phyloP scores from a whole-genome alignment of 2,329 filamentous ascomycete genomes.

The Sarocladium oryzae region DNA sequence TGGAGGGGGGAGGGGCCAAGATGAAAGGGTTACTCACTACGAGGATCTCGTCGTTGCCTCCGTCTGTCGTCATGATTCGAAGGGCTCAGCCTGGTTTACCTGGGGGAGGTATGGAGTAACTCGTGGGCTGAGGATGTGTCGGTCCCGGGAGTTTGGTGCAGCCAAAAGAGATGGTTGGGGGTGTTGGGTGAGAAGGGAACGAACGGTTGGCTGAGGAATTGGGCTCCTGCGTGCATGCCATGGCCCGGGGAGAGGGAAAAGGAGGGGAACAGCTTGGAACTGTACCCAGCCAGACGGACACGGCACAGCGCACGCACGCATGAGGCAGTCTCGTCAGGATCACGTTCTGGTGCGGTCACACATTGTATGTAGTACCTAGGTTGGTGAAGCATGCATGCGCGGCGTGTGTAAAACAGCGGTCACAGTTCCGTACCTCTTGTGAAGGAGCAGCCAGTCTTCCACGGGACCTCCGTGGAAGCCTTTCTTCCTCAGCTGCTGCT shows the following conservation, averaged over 20 bases:
- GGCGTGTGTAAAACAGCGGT: no score
- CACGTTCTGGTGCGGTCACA: no score
- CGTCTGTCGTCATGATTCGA: conserved; percentile 2
- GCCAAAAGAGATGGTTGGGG: background rate
- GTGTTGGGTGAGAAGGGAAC: background rate
- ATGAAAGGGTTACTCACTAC: conserved; percentile 3
- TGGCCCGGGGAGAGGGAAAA: background rate
- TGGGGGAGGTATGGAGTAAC: no score
- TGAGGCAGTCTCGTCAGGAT: no score
- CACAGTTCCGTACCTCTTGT: no score
- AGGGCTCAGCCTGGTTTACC: no score
- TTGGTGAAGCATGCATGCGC: no score
- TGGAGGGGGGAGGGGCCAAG: no score
- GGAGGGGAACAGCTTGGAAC: background rate
- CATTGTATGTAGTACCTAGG: no score
- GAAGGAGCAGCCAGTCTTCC: no score
- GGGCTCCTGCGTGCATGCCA: conserved; percentile 5
- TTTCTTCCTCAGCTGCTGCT: no score
- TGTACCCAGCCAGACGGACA: background rate
- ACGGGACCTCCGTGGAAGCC: no score
- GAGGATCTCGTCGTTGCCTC: background rate
- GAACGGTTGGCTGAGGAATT: background rate
- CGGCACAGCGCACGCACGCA: background rate
- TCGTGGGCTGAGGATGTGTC: background rate
- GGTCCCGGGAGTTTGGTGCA: conserved; percentile 8